Conservation (phyloP, 2,329 filamentous ascomycete genomes). For the Aspergillus ochraceus region DNA sequence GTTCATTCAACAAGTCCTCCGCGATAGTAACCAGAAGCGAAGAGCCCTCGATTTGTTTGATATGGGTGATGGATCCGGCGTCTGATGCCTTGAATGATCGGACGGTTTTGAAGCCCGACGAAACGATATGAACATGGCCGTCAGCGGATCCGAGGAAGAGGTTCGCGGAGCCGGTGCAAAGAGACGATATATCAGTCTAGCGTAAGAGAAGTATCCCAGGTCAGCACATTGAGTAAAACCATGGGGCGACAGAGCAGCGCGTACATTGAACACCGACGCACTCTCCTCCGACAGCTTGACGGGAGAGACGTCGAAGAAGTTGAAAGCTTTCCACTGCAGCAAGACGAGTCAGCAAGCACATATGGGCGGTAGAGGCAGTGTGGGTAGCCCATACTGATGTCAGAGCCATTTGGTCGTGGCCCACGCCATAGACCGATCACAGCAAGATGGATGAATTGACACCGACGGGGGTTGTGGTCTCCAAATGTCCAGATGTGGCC, state of each 20-base stretch:
- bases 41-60: constrained; percentile 87
- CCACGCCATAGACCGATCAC: constrained; percentile 31
- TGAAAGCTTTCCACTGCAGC: constrained; percentile 92
- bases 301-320: constrained; percentile 95
- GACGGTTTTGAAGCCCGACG: constrained; percentile 80
- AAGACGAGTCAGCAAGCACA: constrained; percentile 10
- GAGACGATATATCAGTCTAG: constrained; percentile 70
- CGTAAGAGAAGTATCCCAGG: background rate
- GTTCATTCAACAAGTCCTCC: constrained; percentile 86
- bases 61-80: constrained; percentile 73
- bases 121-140: constrained; percentile 84
- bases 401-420: constrained; percentile 42
- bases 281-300: constrained; percentile 79
- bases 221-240: background rate
- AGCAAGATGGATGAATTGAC: constrained; percentile 19
- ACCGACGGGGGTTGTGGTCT: background rate
- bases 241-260: constrained; percentile 27
- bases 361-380: background rate
- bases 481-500: constrained; percentile 11
- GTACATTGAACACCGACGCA: constrained; percentile 75
- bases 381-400: constrained; percentile 37
- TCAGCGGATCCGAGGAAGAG: constrained; percentile 85
- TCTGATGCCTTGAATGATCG: constrained; percentile 87
- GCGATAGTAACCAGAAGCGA: constrained; percentile 75
- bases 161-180: constrained; percentile 84